phyloP scores from a whole-genome alignment of 2,329 filamentous ascomycete genomes.

The Chrysoporthe puriensis region DNA sequence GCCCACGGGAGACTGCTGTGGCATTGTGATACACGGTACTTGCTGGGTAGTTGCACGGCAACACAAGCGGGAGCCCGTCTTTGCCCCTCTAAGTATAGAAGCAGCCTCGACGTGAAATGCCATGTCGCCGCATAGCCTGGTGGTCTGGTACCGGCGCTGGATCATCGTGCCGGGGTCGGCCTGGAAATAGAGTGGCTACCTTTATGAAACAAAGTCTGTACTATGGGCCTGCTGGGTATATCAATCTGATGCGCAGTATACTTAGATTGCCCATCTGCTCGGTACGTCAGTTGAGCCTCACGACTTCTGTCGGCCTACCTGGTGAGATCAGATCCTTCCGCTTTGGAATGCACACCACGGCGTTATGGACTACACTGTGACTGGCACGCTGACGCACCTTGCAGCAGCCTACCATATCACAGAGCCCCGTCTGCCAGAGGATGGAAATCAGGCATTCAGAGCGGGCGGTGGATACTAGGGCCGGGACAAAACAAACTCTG shows the following conservation, averaged over 20 bases:
- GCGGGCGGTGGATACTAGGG: neutral
- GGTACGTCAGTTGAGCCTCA: neutral
- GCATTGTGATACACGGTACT: no score
- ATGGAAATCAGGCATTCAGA: neutral
- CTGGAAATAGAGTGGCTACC: neutral
- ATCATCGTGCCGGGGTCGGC: neutral
- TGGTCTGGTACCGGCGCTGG: neutral
- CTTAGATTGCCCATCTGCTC: neutral
- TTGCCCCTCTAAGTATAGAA: neutral
- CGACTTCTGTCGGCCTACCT: neutral
- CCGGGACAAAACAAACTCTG: neutral
- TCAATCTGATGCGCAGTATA: slow-evolving; percentile 1
- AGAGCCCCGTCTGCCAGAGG: neutral
- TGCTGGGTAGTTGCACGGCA: neutral
- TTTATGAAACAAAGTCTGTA: neutral
- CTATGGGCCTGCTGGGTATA: neutral
- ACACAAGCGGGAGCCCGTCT: slow-evolving; percentile 6
- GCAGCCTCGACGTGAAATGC: neutral
- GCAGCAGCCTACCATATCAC: neutral
- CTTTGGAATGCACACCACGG: neutral
- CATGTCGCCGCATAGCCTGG: neutral
- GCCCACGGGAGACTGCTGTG: no score
- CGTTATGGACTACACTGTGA: neutral
- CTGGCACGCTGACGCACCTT: no score
- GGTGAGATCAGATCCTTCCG: neutral